Percentiles rank a stretch among this genome's conserved stretches.
Conservation (phyloP, 352 stramenopile genomes). For the Globisporangium camurandrum region DNA sequence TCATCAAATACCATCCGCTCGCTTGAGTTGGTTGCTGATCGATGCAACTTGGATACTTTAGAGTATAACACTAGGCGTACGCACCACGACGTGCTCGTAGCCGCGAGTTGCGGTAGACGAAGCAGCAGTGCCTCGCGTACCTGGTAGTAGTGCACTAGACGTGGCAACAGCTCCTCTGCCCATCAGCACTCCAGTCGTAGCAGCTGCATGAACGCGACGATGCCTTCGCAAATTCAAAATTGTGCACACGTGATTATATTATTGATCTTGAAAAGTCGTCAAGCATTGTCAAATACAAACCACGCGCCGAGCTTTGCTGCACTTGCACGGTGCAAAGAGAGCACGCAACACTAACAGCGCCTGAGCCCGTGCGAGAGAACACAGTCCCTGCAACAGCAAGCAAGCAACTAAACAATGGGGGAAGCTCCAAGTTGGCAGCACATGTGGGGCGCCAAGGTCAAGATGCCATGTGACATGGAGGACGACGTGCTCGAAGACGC, state of each 20-base stretch:
- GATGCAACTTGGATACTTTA: not conserved
- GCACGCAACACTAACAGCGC: too few species aligned
- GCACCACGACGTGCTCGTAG: conserved; percentile 10
- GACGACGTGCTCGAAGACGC: conserved; percentile 83
- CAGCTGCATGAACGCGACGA: too few species aligned
- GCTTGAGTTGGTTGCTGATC: not conserved
- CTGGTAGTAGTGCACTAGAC: not conserved
- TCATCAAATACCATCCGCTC: too few species aligned
- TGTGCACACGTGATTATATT: not conserved
- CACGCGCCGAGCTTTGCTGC: not conserved
- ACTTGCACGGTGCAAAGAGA: too few species aligned
- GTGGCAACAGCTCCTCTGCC: not conserved
- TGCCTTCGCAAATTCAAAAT: too few species aligned
- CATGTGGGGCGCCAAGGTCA: conserved; percentile 84
- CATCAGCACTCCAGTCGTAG: conserved; percentile 2
- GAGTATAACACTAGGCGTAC: too few species aligned
- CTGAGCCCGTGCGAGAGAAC: not conserved
- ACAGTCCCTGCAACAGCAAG: not conserved
- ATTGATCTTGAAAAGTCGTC: too few species aligned
- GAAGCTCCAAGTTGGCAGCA: conserved; percentile 79
- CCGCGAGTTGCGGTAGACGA: too few species aligned
- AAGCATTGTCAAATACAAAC: not conserved
- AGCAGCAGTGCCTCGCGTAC: too few species aligned
- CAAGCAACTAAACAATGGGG: conserved; percentile 39
- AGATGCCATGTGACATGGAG: conserved; percentile 86